These are phyloP conservation scores for Goffeauzyma gilvescens DNA, from an alignment of 768 basidiomycete species.

Conservation along the genomic window DNA sequence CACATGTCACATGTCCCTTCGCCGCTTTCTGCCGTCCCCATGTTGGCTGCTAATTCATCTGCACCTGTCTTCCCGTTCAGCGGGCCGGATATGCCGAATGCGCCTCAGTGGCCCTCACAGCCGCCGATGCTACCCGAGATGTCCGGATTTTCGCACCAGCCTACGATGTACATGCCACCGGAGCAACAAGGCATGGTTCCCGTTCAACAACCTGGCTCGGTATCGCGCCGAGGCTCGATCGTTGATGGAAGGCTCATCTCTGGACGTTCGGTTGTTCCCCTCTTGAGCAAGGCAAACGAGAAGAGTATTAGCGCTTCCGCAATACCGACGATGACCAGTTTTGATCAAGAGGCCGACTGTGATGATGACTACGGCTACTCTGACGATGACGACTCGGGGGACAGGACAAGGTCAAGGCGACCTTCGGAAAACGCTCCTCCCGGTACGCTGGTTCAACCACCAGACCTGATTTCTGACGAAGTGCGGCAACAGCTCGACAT, in stretches of 20 bases:
- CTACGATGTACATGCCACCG: neutral
- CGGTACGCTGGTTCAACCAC: conserved; percentile 12
- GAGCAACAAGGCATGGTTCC: neutral
- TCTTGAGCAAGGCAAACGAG: neutral
- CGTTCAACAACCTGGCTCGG: conserved; percentile 4
- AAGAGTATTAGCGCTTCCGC: conserved; percentile 1
- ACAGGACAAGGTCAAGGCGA: conserved; percentile 18
- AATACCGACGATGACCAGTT: conserved; percentile 5
- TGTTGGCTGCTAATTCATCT: too few species aligned
- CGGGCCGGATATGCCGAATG: conserved; percentile 15
- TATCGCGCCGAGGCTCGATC: conserved; percentile 5
- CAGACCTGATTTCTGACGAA: conserved; percentile 36
- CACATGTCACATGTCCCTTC: conserved; percentile 20
- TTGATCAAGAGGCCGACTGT: conserved; percentile 15
- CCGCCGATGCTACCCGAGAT: neutral
- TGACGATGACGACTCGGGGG: conserved; percentile 14
- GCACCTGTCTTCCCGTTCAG: conserved; percentile 19
- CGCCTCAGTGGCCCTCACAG: neutral
- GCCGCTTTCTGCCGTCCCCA: conserved; percentile 21
- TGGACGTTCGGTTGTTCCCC: neutral
- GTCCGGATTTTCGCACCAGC: neutral
- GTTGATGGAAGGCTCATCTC: conserved; percentile 10
- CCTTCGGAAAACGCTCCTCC: conserved; percentile 16
- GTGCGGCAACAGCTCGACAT: conserved; percentile 65
- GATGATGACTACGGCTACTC: conserved; percentile 22